Conservation (phyloP, 1,284 basidiomycete genomes). For the Lentinula novae-zelandiae region DNA sequence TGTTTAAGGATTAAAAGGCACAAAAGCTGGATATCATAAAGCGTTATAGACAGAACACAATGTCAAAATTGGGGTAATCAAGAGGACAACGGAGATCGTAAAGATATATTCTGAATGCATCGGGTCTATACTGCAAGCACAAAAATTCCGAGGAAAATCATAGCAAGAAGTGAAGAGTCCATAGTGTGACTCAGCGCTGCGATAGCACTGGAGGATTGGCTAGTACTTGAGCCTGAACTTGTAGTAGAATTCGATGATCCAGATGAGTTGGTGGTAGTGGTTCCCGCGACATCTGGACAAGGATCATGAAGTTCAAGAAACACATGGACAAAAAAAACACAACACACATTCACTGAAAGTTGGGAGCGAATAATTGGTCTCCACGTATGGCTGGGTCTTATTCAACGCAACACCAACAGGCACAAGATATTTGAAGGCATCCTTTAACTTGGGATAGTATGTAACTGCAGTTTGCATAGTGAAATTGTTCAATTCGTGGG, state of each 20-base stretch:
- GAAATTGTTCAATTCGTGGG: constrained; percentile 24
- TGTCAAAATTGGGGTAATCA: too few species aligned
- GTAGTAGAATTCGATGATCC: not conserved
- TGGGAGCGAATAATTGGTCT: constrained; percentile 35
- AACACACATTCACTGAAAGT: constrained; percentile 43
- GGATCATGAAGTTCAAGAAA: not conserved
- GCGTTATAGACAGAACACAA: too few species aligned
- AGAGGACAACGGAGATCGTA: not conserved
- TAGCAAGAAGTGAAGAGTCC: not conserved
- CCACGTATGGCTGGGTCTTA: constrained; percentile 43
- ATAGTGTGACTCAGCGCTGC: not conserved
- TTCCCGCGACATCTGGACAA: not conserved
- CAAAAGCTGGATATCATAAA: too few species aligned
- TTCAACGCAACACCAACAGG: constrained; percentile 47
- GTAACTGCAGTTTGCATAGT: constrained; percentile 24
- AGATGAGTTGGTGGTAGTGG: not conserved
- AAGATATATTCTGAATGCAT: not conserved
- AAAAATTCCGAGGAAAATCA: not conserved
- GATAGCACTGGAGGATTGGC: not conserved
- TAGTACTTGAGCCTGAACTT: not conserved
- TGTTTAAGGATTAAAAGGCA: too few species aligned
- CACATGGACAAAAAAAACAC: not conserved
- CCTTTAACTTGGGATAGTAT: constrained; percentile 27
- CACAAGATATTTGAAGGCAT: constrained; percentile 42
- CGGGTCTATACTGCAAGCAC: not conserved